phyloP scores from a whole-genome alignment of 257 asterid species.

The Osmanthus fragrans region DNA sequence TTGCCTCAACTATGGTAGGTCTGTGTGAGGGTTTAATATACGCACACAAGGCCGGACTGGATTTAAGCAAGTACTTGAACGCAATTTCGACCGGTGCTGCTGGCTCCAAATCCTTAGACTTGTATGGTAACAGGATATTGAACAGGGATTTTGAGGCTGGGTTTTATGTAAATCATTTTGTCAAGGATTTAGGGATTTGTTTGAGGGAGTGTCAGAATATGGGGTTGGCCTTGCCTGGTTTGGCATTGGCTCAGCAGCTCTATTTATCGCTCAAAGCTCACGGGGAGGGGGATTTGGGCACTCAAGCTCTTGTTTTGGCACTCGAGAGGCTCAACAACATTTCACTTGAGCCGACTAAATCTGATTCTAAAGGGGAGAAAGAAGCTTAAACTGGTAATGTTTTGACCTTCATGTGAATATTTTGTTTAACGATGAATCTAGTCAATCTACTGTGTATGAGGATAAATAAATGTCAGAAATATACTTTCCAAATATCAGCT shows the following conservation, averaged over 20 bases:
- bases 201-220: slow-evolving; percentile 88
- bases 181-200: slow-evolving; percentile 93
- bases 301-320: slow-evolving; percentile 83
- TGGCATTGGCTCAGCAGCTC: slow-evolving; percentile 90
- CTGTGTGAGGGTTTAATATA: slow-evolving; percentile 77
- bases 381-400: slow-evolving; percentile 30
- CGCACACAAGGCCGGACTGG: slow-evolving; percentile 82
- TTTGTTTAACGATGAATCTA: neutral
- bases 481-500: neutral
- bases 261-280: slow-evolving; percentile 83
- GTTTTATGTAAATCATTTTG: slow-evolving; percentile 90
- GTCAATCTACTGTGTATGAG: neutral
- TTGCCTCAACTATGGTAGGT: slow-evolving; percentile 84
- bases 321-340: slow-evolving; percentile 83
- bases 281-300: slow-evolving; percentile 85
- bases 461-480: neutral
- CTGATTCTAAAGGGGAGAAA: slow-evolving; percentile 16
- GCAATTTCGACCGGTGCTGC: slow-evolving; percentile 93
- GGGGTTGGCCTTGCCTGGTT: slow-evolving; percentile 87
- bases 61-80: slow-evolving; percentile 41
- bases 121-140: slow-evolving; percentile 74
- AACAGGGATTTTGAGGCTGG: slow-evolving; percentile 84
- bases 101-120: slow-evolving; percentile 82
- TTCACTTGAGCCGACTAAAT: slow-evolving; percentile 31
- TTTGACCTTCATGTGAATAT: slow-evolving; percentile 5